These are phyloP conservation scores for Tricholoma flavovirens DNA, from an alignment of 768 basidiomycete species.

Conservation along the genomic window DNA sequence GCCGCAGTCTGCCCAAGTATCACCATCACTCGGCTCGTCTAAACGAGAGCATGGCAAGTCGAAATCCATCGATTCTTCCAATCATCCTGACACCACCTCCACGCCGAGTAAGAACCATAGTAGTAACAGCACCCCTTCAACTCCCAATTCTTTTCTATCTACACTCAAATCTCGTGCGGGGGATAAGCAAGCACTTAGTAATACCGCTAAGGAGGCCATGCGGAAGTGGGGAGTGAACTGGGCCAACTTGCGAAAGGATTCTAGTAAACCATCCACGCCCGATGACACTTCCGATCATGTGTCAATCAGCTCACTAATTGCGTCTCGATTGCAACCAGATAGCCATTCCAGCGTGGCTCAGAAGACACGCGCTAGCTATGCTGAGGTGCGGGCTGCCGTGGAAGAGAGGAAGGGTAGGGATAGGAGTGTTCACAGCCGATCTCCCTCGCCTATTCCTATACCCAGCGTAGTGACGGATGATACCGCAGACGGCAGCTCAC, in stretches of 20 bases:
- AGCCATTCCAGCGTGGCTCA: constrained; percentile 26
- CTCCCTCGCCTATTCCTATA: constrained; percentile 18
- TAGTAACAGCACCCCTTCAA: constrained; percentile 31
- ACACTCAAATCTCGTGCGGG: constrained; percentile 69
- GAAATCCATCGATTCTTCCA: constrained; percentile 16
- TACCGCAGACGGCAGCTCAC: constrained; percentile 13
- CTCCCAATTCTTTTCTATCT: constrained; percentile 65
- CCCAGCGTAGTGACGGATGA: constrained; percentile 10
- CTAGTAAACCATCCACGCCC: constrained; percentile 11
- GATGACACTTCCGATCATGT: constrained; percentile 42
- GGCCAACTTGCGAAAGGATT: constrained; percentile 58
- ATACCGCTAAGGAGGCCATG: constrained; percentile 84
- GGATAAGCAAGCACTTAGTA: constrained; percentile 83
- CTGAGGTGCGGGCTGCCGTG: constrained; percentile 73
- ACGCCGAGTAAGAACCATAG: constrained; percentile 31
- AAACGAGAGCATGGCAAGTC: constrained; percentile 28
- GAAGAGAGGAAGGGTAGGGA: constrained; percentile 55
- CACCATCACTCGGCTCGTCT: constrained; percentile 42
- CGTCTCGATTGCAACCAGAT: constrained; percentile 29
- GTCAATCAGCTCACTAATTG: constrained; percentile 29
- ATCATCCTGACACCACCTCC: constrained; percentile 19
- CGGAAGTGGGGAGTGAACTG: constrained; percentile 90
- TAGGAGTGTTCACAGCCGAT: constrained; percentile 21
- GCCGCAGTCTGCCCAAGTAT: constrained; percentile 28
- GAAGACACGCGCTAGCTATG: constrained; percentile 54